A percentile compares a stretch with the other conserved stretches of the same genome.
These are phyloP conservation scores for Ashbya aceris DNA, from an alignment of 1,139 yeast genomes.

Conservation along the genomic window DNA sequence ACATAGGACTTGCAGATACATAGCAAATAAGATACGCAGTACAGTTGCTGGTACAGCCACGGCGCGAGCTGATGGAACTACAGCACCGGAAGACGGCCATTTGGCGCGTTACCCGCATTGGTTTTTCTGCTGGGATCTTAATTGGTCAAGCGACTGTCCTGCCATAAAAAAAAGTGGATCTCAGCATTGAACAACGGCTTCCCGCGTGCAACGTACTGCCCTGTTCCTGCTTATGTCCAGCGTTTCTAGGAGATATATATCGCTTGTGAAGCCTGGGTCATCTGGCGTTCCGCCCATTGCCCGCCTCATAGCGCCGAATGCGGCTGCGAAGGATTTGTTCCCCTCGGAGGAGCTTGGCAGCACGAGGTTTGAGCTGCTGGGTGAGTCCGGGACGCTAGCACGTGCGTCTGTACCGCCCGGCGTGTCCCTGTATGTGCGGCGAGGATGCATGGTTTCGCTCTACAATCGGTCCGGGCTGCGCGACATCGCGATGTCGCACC, in stretches of 20 bases:
- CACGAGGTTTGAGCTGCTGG: conserved; percentile 13
- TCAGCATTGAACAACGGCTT: too few relatives aligned
- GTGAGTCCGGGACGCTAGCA: conserved; percentile 17
- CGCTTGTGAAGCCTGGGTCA: conserved; percentile 13
- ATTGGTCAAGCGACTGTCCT: too few relatives aligned
- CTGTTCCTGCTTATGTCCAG: neutral
- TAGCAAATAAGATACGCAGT: too few relatives aligned
- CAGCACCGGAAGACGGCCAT: too few relatives aligned
- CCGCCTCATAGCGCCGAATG: conserved; percentile 5
- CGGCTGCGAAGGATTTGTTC: conserved; percentile 12
- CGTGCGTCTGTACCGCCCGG: conserved; percentile 17
- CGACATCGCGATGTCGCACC: conserved; percentile 15
- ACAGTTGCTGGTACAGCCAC: too few relatives aligned
- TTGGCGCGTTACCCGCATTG: too few relatives aligned
- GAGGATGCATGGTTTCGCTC: conserved; percentile 13
- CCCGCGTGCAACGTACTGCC: too few relatives aligned
- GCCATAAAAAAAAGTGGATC: too few relatives aligned
- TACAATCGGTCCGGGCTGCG: conserved; percentile 14
- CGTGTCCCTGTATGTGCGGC: conserved; percentile 18
- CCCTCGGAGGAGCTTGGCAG: conserved; percentile 4
- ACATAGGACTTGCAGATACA: too few relatives aligned
- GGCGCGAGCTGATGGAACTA: too few relatives aligned
- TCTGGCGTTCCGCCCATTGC: conserved; percentile 14
- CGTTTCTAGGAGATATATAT: conserved; percentile 10
- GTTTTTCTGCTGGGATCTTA: too few relatives aligned